Evolutionary conservation across 1,284 basidiomycete species (phyloP), one percentile per base, ranked within the genome.

Genomic region (Apiotrichum akiyoshidainum): DNA sequence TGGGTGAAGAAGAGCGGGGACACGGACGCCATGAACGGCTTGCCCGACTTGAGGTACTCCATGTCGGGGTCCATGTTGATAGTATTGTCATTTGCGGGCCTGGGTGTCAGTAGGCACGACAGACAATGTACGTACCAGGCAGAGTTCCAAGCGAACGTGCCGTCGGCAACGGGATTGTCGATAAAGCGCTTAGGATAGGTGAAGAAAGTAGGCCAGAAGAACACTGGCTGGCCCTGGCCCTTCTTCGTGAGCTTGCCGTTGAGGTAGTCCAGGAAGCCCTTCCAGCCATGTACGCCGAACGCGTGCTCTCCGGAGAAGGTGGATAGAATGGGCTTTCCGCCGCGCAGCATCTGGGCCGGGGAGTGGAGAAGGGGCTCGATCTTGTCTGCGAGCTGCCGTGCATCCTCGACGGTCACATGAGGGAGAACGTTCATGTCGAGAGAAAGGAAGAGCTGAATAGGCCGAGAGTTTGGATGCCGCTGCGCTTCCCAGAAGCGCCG

Each of bases 1-100:
- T 79, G 77, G 5, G 85, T 85, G 66, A 83, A 85, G 74, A 86
- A 86, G 78, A 83, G 81, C 5, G 84, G 84, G 0, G 83, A 84
- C 13, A 85, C 79, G 5, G 82, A 81, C 0, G 84, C 84, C 85
- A 86, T 86, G 69, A 83, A 85, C 17, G 82, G 80, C 51, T 81
- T 80, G 1, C 74, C 70, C 42, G 62, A 59, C 3, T 63, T 19
- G 26, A 75, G 48, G 58, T 75, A 78, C 10, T 66, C 59, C 47
- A 59, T 42, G 55, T 79, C 77, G 21, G 75, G 68, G 14, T 57
- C 56, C 13, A 69, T 57, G 40, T 56, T 54, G 17, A 65, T 68
- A 11, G 68, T 58, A 8, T 65, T 52, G 52, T 75, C 67, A 0
- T 52, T 55, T 55, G 65, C 41, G 2, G 76, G 74, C 75, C 74